These are phyloP conservation scores for Leccinum subtestaceum DNA, from an alignment of 768 basidiomycete species.

Conservation along the genomic window DNA sequence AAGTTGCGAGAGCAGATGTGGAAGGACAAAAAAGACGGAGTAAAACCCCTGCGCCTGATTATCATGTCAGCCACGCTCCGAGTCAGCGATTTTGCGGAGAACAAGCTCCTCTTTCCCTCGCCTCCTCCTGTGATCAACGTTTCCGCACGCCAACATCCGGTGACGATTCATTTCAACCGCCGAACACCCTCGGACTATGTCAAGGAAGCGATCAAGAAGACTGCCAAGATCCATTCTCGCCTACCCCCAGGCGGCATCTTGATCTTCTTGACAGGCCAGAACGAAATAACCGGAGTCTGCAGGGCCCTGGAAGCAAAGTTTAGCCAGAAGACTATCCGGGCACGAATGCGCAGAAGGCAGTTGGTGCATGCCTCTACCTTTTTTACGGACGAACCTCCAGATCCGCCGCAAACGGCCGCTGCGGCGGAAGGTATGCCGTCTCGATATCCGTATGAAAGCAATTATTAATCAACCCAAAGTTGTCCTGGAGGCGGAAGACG, in stretches of 20 bases:
- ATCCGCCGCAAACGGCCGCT: constrained; percentile 15
- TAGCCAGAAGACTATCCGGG: constrained; percentile 59
- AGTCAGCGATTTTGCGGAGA: constrained; percentile 88
- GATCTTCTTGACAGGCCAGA: constrained; percentile 93
- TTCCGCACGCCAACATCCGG: constrained; percentile 88
- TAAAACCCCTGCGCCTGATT: constrained; percentile 86
- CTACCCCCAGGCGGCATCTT: constrained; percentile 92
- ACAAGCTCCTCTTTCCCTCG: constrained; percentile 71
- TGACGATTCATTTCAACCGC: constrained; percentile 91
- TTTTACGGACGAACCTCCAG: constrained; percentile 26
- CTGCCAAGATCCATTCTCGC: constrained; percentile 86
- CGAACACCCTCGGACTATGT: constrained; percentile 87
- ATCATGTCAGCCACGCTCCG: constrained; percentile 99
- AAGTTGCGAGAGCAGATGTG: constrained; percentile 88
- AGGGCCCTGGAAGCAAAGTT: constrained; percentile 77
- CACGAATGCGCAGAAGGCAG: constrained; percentile 41
- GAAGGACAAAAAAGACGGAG: constrained; percentile 68
- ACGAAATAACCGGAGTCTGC: constrained; percentile 87
- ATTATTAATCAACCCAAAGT: constrained; percentile 36
- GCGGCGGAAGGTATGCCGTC: constrained; percentile 17
- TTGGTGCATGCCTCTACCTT: constrained; percentile 25
- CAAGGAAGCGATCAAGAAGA: constrained; percentile 85
- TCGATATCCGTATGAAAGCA: neutral
- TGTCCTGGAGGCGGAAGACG: constrained; percentile 78
- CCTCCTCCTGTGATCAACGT: constrained; percentile 93